These are phyloP conservation scores for Populus trichocarpa DNA, from an alignment of 441 rosid genomes.

Conservation along the genomic window DNA sequence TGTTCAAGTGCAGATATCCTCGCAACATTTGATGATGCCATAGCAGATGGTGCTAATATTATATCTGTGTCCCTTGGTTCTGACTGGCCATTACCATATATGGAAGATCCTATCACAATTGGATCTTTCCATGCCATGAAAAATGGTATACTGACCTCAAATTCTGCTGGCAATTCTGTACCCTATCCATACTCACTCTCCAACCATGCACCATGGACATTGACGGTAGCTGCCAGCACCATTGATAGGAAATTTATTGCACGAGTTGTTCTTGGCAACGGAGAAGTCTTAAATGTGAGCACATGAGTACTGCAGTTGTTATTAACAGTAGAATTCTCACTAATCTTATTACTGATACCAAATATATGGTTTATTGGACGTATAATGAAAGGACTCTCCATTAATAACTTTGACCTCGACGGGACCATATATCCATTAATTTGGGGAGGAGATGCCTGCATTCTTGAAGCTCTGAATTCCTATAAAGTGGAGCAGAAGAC, in stretches of 20 bases:
- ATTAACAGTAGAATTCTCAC: background rate
- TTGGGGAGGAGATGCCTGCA: constrained; percentile 50
- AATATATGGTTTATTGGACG: background rate
- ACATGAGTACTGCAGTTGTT: background rate
- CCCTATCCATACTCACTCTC: constrained; percentile 46
- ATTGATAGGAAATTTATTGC: constrained; percentile 77
- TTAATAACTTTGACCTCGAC: constrained; percentile 35
- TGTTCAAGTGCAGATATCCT: too few relatives aligned
- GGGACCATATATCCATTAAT: constrained; percentile 34
- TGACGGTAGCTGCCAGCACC: constrained; percentile 84
- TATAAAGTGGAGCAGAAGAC: constrained; percentile 49
- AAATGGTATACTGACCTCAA: constrained; percentile 57
- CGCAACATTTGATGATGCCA: constrained; percentile 41
- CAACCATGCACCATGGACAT: constrained; percentile 69
- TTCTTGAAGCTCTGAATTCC: constrained; percentile 23
- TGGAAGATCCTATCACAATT: constrained; percentile 60
- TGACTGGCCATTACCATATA: constrained; percentile 17
- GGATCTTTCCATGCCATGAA: constrained; percentile 76
- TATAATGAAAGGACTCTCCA: constrained; percentile 36
- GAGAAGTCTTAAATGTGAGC: constrained; percentile 51
- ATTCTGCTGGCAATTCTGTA: constrained; percentile 80
- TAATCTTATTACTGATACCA: background rate
- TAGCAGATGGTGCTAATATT: constrained; percentile 59
- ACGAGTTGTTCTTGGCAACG: constrained; percentile 55
- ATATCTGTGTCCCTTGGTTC: constrained; percentile 69